Conservation (phyloP, 805 yeast species). For the Peterozyma xylosa region DNA sequence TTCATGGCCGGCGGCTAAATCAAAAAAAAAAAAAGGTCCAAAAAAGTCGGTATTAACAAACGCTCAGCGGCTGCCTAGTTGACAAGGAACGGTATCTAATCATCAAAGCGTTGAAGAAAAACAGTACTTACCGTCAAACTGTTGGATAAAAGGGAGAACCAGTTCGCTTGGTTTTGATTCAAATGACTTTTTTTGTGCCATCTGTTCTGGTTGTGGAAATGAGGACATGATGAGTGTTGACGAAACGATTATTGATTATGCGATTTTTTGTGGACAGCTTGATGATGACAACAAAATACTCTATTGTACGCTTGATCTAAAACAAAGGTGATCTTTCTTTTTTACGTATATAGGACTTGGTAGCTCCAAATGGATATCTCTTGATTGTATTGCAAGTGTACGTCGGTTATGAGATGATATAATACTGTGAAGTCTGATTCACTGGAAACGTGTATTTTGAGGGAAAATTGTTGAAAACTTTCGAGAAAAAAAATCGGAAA, state of each 20-base stretch:
- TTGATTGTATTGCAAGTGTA: too few species aligned
- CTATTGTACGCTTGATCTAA: background rate
- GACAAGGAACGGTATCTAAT: too few species aligned
- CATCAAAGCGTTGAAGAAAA: background rate
- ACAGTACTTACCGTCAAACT: constrained; percentile 6
- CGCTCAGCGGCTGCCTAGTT: too few species aligned
- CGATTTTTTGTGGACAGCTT: background rate
- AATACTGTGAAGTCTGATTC: too few species aligned
- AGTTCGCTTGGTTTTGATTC: background rate
- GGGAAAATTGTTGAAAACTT: too few species aligned
- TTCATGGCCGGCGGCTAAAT: background rate
- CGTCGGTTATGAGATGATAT: too few species aligned
- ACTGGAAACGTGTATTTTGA: too few species aligned
- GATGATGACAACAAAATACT: background rate
- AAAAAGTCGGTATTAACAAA: too few species aligned
- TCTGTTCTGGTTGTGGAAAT: background rate
- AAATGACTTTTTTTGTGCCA: background rate
- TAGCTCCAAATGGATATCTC: too few species aligned
- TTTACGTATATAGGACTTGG: too few species aligned
- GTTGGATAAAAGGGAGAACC: constrained; percentile 6
- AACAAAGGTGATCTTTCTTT: background rate
- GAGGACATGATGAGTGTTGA: background rate
- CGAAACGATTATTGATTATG: background rate
- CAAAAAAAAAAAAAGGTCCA: background rate
- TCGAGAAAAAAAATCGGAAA: too few species aligned